Conservation (phyloP, 192 early-diverging fungal genomes). For the Mortierella antarctica region DNA sequence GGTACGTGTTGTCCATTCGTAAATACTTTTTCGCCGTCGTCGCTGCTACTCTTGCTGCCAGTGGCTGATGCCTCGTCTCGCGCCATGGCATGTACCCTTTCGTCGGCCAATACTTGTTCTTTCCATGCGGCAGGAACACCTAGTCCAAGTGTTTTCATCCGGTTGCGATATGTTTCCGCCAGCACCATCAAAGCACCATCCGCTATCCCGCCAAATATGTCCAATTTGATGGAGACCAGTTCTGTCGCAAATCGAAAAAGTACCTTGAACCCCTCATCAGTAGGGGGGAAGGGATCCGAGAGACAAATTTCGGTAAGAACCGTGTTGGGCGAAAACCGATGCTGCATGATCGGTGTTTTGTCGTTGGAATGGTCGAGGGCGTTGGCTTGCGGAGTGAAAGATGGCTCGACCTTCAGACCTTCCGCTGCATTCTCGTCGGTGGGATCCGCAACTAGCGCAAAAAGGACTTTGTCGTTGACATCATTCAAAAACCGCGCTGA, state of each 20-base stretch:
- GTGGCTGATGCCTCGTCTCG: not conserved
- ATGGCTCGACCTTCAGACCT: not conserved
- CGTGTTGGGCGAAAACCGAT: not conserved
- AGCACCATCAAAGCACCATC: conserved; percentile 18
- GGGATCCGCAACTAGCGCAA: conserved; percentile 8
- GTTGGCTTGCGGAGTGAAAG: not conserved
- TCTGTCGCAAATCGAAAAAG: conserved; percentile 22
- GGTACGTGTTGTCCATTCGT: not conserved
- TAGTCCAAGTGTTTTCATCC: conserved; percentile 15
- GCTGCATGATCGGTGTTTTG: not conserved
- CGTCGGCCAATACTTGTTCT: conserved; percentile 1
- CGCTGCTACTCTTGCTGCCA: not conserved
- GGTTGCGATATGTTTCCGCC: conserved; percentile 8
- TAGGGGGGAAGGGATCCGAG: not conserved
- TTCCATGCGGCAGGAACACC: conserved; percentile 21
- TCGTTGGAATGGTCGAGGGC: too few species aligned
- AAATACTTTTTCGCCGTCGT: not conserved
- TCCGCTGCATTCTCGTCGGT: not conserved
- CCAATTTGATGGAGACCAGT: conserved; percentile 1
- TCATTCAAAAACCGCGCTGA: not conserved
- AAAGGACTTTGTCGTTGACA: not conserved
- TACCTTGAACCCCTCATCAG: not conserved
- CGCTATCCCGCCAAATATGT: conserved; percentile 1
- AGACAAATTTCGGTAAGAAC: conserved; percentile 17
- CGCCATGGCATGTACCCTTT: not conserved